phyloP scores from a whole-genome alignment of 306 rosid genomes.

The Herpetospermum pedunculosum region DNA sequence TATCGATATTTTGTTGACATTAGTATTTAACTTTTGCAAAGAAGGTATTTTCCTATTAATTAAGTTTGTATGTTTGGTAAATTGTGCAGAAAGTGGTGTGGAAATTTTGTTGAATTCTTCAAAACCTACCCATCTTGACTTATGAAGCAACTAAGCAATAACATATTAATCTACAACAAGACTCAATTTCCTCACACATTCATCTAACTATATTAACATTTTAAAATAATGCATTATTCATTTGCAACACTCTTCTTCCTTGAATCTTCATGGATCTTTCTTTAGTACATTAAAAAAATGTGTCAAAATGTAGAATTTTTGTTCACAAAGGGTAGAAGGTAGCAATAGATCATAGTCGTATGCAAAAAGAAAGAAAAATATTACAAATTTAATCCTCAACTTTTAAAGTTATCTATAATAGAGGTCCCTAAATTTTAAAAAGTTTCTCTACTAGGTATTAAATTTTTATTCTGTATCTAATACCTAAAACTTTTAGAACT shows the following conservation, averaged over 20 bases:
- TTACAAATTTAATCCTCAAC: too few species aligned
- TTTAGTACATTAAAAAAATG: background rate
- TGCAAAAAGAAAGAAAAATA: too few species aligned
- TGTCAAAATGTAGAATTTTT: background rate
- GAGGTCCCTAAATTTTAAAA: too few species aligned
- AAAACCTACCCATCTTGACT: conserved; percentile 6
- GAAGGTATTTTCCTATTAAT: too few species aligned
- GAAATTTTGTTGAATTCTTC: conserved; percentile 3
- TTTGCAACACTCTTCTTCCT: background rate
- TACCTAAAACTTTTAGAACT: too few species aligned
- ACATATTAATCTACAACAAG: background rate
- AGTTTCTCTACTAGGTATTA: too few species aligned
- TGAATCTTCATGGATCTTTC: background rate
- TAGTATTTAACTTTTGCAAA: too few species aligned
- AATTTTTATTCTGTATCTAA: too few species aligned
- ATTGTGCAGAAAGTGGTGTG: background rate
- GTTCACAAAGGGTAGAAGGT: background rate
- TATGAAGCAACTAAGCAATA: background rate
- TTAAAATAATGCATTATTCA: background rate
- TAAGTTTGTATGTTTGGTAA: background rate
- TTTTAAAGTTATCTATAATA: too few species aligned
- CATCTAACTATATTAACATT: background rate
- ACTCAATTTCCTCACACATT: background rate
- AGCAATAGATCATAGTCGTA: background rate
- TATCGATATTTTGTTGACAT: too few species aligned